Evolutionary conservation across 176 grass and related monocot species (phyloP), one percentile per base, ranked within the genome.

Genomic region (Oryza meyeriana): DNA sequence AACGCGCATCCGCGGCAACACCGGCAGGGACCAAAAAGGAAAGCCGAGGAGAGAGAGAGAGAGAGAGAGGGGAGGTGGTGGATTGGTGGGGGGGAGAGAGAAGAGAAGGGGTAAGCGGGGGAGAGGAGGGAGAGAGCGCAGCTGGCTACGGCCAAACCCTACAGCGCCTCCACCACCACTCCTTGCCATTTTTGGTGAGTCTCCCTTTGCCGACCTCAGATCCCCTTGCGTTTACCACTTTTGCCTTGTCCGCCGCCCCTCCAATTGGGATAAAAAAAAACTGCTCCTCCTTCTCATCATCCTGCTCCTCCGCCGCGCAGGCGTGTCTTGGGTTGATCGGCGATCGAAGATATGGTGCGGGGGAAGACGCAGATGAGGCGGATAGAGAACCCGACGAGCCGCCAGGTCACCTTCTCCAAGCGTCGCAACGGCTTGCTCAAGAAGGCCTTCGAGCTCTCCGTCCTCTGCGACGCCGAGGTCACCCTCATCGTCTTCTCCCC

Each of bases 341-440:
- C 45, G 24, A 26, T 18, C 20, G 24, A 64, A 22, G 72, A 97
- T 97, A 97, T 97, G 94, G 94, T 87, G 77, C 86, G 93, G 30
- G 92, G 95, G n/a, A 95, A 92, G 85, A 92, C 89, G 78, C 78
- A 95, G 84, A 45, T 95, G 84, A 93, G 79, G 82, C 64, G 87
- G 76, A 98, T 98, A 84, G 95, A 98, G 87, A 95, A 93, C 72
- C 34, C 78, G 2, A 89, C 92, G 18, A 90, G 78, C 74, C 74
- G 95, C 24, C 95, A 95, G 89, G 95, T 98, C 10, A 95, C 95
- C 79, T 98, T 98, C 86, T 93, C 92, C 64, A 98, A 98, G 82
- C 92, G 95, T 72, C 84, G 93, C 64, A 93, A 81, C 61, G 92
- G 95, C 5, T 78, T 98, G 44, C 86, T 98, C 31, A 98, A 98